Percentiles rank a stretch among this genome's conserved stretches.
phyloP scores from a whole-genome alignment of 1,139 yeast species.

The Lodderomyces orthopsilosis region DNA sequence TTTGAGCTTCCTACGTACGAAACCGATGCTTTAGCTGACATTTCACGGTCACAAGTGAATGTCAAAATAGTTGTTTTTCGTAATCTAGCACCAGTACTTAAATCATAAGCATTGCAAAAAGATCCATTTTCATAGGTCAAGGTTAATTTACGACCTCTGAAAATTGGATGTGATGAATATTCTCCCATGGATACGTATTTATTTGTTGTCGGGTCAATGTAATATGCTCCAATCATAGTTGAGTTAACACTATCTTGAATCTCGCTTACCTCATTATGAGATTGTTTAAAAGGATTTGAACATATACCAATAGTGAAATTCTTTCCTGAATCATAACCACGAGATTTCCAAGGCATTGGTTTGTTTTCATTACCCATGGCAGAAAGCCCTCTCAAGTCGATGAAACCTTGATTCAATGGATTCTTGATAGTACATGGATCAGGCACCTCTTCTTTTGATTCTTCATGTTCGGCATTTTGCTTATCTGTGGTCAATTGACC shows the following conservation, averaged over 20 bases:
- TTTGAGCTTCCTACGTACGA: slow-evolving; percentile 69
- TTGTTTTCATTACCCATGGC: slow-evolving; percentile 41
- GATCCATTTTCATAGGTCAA: slow-evolving; percentile 74
- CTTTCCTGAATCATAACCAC: slow-evolving; percentile 66
- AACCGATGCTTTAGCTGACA: slow-evolving; percentile 62
- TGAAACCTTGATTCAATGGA: slow-evolving; percentile 52
- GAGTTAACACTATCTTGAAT: slow-evolving; percentile 44
- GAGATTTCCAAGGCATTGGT: slow-evolving; percentile 60
- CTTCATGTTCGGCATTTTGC: slow-evolving; percentile 3
- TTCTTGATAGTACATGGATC: slow-evolving; percentile 57
- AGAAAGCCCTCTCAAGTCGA: slow-evolving; percentile 53
- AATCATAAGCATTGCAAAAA: slow-evolving; percentile 47
- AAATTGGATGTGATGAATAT: slow-evolving; percentile 55
- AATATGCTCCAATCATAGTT: slow-evolving; percentile 64
- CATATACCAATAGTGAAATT: slow-evolving; percentile 84
- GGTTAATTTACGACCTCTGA: slow-evolving; percentile 69
- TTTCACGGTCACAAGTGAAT: slow-evolving; percentile 78
- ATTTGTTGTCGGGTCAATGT: slow-evolving; percentile 49
- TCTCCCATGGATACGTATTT: slow-evolving; percentile 67
- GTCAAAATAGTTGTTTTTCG: slow-evolving; percentile 66
- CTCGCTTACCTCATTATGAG: slow-evolving; percentile 26
- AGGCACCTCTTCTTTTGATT: slow-evolving; percentile 15
- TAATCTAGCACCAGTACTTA: slow-evolving; percentile 38
- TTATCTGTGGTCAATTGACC: neutral
- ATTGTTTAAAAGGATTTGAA: slow-evolving; percentile 54